Conservation (phyloP, 2,329 filamentous ascomycete genomes). For the Colletotrichum sublineola region DNA sequence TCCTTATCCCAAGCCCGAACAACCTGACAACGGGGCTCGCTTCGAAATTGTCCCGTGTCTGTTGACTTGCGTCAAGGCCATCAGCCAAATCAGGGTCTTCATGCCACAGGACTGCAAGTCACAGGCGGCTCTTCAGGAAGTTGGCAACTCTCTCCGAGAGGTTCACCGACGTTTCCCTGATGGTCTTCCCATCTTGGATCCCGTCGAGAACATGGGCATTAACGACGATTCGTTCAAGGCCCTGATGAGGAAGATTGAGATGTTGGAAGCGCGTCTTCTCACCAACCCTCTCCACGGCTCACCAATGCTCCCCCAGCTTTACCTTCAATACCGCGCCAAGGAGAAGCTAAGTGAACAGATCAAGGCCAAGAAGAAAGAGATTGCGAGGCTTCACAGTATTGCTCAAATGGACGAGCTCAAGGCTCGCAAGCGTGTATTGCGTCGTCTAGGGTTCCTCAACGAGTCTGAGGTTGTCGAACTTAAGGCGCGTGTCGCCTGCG, state of each 20-base stretch:
- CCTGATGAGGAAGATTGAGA: conserved; percentile 94
- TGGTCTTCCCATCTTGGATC: conserved; percentile 88
- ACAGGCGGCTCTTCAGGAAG: conserved; percentile 73
- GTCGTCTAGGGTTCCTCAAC: conserved; percentile 95
- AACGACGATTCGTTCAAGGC: conserved; percentile 94
- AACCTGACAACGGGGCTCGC: conserved; percentile 60
- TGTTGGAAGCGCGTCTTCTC: conserved; percentile 89
- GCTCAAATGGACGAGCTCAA: conserved; percentile 97
- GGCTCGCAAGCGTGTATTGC: conserved; percentile 92
- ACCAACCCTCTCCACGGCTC: conserved; percentile 94
- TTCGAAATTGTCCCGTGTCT: conserved; percentile 90
- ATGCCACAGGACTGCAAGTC: conserved; percentile 82
- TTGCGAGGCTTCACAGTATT: conserved; percentile 85
- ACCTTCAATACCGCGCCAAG: conserved; percentile 89
- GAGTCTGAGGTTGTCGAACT: conserved; percentile 95
- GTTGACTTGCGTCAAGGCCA: conserved; percentile 85
- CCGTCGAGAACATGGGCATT: conserved; percentile 96
- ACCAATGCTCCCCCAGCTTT: conserved; percentile 84
- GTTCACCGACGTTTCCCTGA: conserved; percentile 91
- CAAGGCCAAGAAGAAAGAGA: conserved; percentile 89
- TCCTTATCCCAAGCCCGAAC: conserved; percentile 72
- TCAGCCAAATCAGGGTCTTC: conserved; percentile 87
- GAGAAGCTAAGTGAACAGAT: conserved; percentile 81
- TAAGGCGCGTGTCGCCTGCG: conserved; percentile 96
- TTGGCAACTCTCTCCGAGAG: conserved; percentile 80